Base-by-base conservation (phyloP, 345 rosid genomes). In the Geranium brycei region DNA sequence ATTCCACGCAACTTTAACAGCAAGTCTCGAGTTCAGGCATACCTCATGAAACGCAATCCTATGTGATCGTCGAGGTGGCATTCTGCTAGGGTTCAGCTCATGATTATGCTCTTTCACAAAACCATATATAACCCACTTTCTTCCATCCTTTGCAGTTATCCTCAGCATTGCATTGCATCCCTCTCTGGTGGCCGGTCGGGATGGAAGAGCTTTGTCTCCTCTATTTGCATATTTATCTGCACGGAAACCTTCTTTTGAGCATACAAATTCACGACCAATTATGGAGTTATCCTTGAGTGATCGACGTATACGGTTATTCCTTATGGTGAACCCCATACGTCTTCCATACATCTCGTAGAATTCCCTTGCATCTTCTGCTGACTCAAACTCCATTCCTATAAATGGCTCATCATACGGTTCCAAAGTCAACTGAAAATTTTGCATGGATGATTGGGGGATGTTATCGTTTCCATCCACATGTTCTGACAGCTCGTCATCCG, bases 91-190 rank as follows among this genome's bases (percentile, higher is more conserved):
- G 61, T 64, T 74, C 51, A 78, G 64, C 51, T 62, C 78, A 61
- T 78, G 81, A 70, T 62, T 78, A 64, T 72, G 81, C n/a, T 78
- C 81, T 67, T 78, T 78, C 17, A 64, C 16, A 61, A 74, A 71
- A 78, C 78, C 74, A 71, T 78, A 74, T 19, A 78, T 69, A 64
- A 74, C 70, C 81, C 81, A 78, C 68, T 75, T 74, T 53, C 74
- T 72, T 19, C 74, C 76, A 66, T 72, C 81, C 68, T 75, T 78
- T 7, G 64, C 62, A 41, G 76, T 72, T 66, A 78, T 75, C 64
- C 78, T 71, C 65, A 78, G 56, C 81, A 78, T 72, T 12, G 78
- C 78, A 74, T 72, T 66, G 69, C 81, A 78, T 66, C 81, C 81
- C 64, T 66, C 70, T 47, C 76, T 74, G 3, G 78, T 74, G 62